Evolutionary conservation across 495 filamentous ascomycete genomes (phyloP).

Genomic region (Penicillium canescens): DNA sequence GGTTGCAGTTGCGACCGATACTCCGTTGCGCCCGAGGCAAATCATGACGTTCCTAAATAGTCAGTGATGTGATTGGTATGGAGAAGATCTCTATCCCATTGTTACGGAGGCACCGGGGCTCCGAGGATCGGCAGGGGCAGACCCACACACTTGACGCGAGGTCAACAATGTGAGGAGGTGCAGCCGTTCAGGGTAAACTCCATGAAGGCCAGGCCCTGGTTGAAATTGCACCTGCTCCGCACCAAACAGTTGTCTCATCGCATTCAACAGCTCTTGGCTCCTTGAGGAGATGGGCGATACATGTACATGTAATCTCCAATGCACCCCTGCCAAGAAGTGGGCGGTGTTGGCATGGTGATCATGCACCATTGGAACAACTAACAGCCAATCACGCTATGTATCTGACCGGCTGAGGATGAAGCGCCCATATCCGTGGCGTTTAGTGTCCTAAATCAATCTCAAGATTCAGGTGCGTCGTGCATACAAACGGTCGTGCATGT

Average conservation of each 20-base stretch:
- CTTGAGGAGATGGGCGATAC: too few species aligned
- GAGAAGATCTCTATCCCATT: conserved; percentile 3
- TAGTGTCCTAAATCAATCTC: too few species aligned
- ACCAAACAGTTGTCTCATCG: not conserved
- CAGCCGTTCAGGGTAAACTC: not conserved
- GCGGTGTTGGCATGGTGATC: not conserved
- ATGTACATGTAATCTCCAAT: not conserved
- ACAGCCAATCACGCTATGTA: not conserved
- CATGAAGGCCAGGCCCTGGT: too few species aligned
- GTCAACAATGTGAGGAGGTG: conserved; percentile 9
- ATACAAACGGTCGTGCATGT: too few species aligned
- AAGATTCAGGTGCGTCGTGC: too few species aligned
- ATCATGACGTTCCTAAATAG: not conserved
- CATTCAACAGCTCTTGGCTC: not conserved
- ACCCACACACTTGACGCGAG: conserved; percentile 8
- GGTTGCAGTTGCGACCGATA: not conserved
- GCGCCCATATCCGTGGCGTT: too few species aligned
- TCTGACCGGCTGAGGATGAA: too few species aligned
- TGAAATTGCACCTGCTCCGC: not conserved
- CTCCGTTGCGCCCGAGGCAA: not conserved
- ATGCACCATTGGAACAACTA: not conserved
- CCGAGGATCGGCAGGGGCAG: conserved; percentile 18
- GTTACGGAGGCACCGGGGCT: conserved; percentile 7
- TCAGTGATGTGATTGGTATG: conserved; percentile 23
- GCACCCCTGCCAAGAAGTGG: not conserved